Base-by-base conservation (phyloP, 257 asterid genomes). In the Ajuga chamaepitys region DNA sequence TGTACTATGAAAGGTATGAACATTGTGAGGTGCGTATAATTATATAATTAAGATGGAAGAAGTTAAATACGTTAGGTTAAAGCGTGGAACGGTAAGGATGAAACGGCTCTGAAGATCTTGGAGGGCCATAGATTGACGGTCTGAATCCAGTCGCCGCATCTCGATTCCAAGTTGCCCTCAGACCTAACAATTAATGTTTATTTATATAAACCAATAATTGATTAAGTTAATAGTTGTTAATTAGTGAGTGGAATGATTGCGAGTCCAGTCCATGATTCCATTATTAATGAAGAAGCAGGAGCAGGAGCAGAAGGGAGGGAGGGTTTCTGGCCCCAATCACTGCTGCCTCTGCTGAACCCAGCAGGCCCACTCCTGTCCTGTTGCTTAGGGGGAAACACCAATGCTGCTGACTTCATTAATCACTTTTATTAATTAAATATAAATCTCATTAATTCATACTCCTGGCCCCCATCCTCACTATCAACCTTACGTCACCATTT, bases 371-470 rank as follows among this genome's bases (percentile, higher is more conserved):
- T 7, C 67, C 13, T 67, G 83, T 7, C 67, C 13, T 67, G 83
- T 62, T 74, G 72, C 75, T 70, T 63, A 24, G 44, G 53, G 72
- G 83, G 78, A 78, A 70, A 68, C 83, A 78, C 72, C 70, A 48
- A 77, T 38, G 14, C 70, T 62, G 41, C 50, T 41, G 17, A 73
- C 52, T 64, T 73, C 58, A 65, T 67, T 58, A 63, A 17, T 20
- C 60, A 7, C 58, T 48, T 6, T 42, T 58, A 42, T 32, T 7
- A 9, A 35, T 4, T 16, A 26, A n/a, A 16, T 16, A n/a, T 64
- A 13, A 46, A 63, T 24, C n/a, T 30, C 10, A 7, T 60, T 38
- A 38, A 21, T 22, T 50, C 18, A 25, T 18, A 26, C 22, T 12
- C 18, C 24, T 1, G 60, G 38, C 59, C 62, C 55, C 56, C 62